These are phyloP conservation scores for Russula earlei DNA, from an alignment of 768 basidiomycete genomes.

Conservation along the genomic window DNA sequence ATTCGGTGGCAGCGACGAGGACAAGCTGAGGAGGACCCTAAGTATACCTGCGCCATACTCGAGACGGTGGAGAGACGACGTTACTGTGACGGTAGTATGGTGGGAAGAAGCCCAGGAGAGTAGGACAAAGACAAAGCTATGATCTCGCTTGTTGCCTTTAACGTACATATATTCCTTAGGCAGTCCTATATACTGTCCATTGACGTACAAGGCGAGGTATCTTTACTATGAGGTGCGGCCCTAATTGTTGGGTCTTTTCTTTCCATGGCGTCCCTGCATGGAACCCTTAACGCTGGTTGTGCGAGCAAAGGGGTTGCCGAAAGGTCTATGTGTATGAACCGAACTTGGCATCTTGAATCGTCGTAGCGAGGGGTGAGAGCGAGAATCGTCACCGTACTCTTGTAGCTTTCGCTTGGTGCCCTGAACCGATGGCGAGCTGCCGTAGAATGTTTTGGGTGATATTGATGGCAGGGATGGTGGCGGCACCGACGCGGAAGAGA, in stretches of 20 bases:
- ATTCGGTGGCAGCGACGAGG: slow-evolving; percentile 73
- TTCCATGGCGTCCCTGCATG: slow-evolving; percentile 27
- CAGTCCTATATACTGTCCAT: slow-evolving; percentile 7
- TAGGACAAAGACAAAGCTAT: slow-evolving; percentile 45
- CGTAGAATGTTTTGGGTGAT: slow-evolving; percentile 10
- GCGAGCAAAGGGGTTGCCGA: slow-evolving; percentile 26
- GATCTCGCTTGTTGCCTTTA: slow-evolving; percentile 18
- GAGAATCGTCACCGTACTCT: slow-evolving; percentile 27
- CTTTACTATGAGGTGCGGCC: background rate
- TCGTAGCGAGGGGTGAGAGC: background rate
- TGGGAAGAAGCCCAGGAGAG: slow-evolving; percentile 64
- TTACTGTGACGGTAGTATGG: slow-evolving; percentile 78
- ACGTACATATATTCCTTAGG: slow-evolving; percentile 10
- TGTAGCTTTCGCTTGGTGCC: slow-evolving; percentile 36
- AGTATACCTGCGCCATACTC: slow-evolving; percentile 81
- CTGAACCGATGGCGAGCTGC: slow-evolving; percentile 9
- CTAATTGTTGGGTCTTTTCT: slow-evolving; percentile 30
- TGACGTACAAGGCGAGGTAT: background rate
- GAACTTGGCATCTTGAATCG: background rate
- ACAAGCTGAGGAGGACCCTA: slow-evolving; percentile 46
- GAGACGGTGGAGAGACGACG: slow-evolving; percentile 72
- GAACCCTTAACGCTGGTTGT: slow-evolving; percentile 29
- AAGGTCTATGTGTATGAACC: background rate
- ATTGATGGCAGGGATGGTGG: slow-evolving; percentile 7
- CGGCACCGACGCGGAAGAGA: background rate